Conservation (phyloP, 768 basidiomycete genomes). For the Stropharia rugosoannulata region DNA sequence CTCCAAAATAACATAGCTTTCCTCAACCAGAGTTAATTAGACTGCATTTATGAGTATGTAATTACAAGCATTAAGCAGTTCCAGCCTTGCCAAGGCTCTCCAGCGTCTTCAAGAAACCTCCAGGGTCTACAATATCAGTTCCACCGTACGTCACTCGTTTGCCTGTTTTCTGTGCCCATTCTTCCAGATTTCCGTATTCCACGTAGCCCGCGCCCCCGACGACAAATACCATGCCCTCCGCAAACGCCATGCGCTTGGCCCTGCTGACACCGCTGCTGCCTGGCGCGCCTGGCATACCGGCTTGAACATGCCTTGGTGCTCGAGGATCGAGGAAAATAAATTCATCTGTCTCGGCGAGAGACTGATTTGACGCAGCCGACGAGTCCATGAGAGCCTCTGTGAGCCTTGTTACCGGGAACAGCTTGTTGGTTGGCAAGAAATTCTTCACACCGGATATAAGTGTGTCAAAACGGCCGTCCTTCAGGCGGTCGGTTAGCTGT, state of each 20-base stretch:
- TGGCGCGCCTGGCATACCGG: slow-evolving; percentile 52
- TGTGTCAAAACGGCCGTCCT: slow-evolving; percentile 96
- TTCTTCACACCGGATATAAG: slow-evolving; percentile 97
- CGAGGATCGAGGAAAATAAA: slow-evolving; percentile 93
- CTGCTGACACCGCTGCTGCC: slow-evolving; percentile 41
- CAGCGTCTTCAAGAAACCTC: slow-evolving; percentile 75
- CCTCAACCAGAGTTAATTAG: not conserved
- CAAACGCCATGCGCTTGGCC: slow-evolving; percentile 70
- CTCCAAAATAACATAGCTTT: slow-evolving; percentile 1
- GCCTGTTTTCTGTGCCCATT: slow-evolving; percentile 84
- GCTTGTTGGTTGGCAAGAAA: slow-evolving; percentile 93
- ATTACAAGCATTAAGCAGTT: slow-evolving; percentile 8
- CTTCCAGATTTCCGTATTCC: slow-evolving; percentile 94
- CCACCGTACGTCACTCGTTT: slow-evolving; percentile 92
- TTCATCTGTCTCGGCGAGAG: slow-evolving; percentile 94
- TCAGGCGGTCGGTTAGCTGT: slow-evolving; percentile 88
- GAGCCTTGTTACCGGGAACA: slow-evolving; percentile 88
- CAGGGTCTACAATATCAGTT: slow-evolving; percentile 92
- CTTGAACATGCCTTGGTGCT: slow-evolving; percentile 57
- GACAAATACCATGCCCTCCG: slow-evolving; percentile 88
- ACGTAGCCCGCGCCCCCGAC: slow-evolving; percentile 98
- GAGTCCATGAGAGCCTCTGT: slow-evolving; percentile 99
- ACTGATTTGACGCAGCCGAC: slow-evolving; percentile 89
- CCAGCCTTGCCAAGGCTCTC: slow-evolving; percentile 58
- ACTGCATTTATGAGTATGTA: not conserved